These are phyloP conservation scores for Nymphaea thermarum DNA, from an alignment of 164 flowering plant genomes.

Conservation along the genomic window DNA sequence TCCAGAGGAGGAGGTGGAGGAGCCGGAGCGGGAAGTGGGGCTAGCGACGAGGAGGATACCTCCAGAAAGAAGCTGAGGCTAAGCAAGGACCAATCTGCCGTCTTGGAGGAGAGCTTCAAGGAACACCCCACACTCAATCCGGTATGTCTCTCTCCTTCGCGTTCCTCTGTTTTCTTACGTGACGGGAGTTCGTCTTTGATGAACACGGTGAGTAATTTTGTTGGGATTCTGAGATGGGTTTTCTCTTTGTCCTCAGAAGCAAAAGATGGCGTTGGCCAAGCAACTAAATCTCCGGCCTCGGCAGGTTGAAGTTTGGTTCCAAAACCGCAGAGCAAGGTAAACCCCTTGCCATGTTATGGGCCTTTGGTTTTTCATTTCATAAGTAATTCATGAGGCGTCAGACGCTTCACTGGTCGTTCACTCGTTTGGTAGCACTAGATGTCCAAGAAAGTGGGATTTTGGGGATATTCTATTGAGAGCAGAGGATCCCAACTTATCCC, in stretches of 20 bases:
- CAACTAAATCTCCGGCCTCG: constrained; percentile 57
- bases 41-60: constrained; percentile 77
- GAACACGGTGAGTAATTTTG: neutral
- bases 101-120: constrained; percentile 80
- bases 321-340: constrained; percentile 83
- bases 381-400: too few species aligned
- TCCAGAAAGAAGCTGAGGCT: constrained; percentile 74
- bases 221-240: neutral
- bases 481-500: neutral
- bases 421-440: neutral
- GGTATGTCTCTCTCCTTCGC: constrained; percentile 39
- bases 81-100: constrained; percentile 69
- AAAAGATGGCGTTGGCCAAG: constrained; percentile 70
- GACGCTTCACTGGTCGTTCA: too few species aligned
- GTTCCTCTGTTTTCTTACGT: neutral
- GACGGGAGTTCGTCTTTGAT: too few species aligned
- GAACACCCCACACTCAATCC: constrained; percentile 84
- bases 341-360: neutral
- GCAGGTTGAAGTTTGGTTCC: constrained; percentile 89
- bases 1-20: constrained; percentile 27
- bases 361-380: neutral
- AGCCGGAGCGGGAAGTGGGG: neutral
- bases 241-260: constrained; percentile 39
- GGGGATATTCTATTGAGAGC: neutral
- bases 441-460: neutral